Conservation (phyloP, 441 rosid genomes). For the Capsella rubella region DNA sequence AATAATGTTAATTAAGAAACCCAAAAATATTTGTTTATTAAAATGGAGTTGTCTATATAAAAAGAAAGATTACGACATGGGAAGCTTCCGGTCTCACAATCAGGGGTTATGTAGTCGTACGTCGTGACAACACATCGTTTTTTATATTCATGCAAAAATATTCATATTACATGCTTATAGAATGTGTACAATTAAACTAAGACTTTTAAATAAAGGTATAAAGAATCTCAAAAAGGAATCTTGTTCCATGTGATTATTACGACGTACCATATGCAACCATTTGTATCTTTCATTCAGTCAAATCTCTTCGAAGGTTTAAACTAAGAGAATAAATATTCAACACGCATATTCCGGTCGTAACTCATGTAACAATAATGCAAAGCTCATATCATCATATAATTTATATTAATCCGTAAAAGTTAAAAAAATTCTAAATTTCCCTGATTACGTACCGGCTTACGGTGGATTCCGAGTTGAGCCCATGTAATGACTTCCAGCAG, state of each 20-base stretch:
- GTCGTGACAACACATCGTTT: constrained; percentile 44
- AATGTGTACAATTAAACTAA: constrained; percentile 15
- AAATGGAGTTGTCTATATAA: background rate
- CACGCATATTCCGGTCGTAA: constrained; percentile 44
- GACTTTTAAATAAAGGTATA: constrained; percentile 3
- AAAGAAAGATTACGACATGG: constrained; percentile 40
- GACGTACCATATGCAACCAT: constrained; percentile 44
- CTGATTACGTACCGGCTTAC: constrained; percentile 62
- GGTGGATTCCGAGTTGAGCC: constrained; percentile 83
- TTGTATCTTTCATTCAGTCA: constrained; percentile 35
- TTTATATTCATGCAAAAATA: constrained; percentile 31
- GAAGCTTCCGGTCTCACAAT: constrained; percentile 51
- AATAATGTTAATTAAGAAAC: constrained; percentile 15
- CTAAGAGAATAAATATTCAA: constrained; percentile 33
- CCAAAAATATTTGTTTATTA: background rate
- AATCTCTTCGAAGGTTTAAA: background rate
- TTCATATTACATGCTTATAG: constrained; percentile 31
- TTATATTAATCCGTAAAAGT: background rate
- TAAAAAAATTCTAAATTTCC: background rate
- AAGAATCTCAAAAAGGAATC: constrained; percentile 36
- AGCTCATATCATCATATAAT: constrained; percentile 6
- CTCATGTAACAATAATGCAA: constrained; percentile 32
- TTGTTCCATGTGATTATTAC: constrained; percentile 40
- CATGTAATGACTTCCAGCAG: constrained; percentile 79
- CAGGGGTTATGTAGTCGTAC: constrained; percentile 45